Evolutionary conservation across 2,329 filamentous ascomycete genomes (phyloP).

Genomic region (Penicillium sp.): DNA sequence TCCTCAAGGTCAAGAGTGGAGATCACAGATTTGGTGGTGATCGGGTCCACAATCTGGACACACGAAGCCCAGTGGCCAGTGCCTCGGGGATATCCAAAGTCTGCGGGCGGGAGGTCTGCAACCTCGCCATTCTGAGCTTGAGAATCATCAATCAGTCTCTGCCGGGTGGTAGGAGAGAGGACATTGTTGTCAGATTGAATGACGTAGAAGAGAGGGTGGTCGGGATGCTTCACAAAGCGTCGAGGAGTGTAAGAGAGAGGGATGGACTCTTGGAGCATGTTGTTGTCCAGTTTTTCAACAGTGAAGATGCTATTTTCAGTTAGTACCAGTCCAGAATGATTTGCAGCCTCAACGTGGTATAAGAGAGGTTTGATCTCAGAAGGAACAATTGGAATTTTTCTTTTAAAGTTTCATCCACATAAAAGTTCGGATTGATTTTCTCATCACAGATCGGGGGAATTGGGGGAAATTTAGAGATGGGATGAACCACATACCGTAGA

Average conservation of each 20-base stretch:
- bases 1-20: constrained; percentile 79
- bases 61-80: constrained; percentile 92
- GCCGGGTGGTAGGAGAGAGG: constrained; percentile 72
- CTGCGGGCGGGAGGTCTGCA: constrained; percentile 69
- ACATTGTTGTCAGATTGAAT: constrained; percentile 94
- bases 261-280: constrained; percentile 81
- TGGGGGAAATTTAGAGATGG: constrained; percentile 26
- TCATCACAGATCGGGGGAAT: constrained; percentile 42
- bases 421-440: constrained; percentile 38
- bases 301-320: constrained; percentile 70
- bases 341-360: background rate
- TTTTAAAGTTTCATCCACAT: constrained; percentile 49
- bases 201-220: constrained; percentile 86
- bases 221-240: constrained; percentile 82
- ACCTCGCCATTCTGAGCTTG: constrained; percentile 69
- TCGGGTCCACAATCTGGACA: constrained; percentile 85
- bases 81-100: constrained; percentile 85
- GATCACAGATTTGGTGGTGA: constrained; percentile 70
- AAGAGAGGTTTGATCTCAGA: constrained; percentile 60
- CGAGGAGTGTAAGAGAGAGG: constrained; percentile 87
- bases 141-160: constrained; percentile 72
- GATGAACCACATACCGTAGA: constrained; percentile 63
- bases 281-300: constrained; percentile 81
- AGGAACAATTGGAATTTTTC: constrained; percentile 86
- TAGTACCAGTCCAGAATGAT: constrained; percentile 12